These are phyloP conservation scores for Microdochium bolleyi DNA, from an alignment of 2,329 filamentous ascomycete genomes.

Conservation along the genomic window DNA sequence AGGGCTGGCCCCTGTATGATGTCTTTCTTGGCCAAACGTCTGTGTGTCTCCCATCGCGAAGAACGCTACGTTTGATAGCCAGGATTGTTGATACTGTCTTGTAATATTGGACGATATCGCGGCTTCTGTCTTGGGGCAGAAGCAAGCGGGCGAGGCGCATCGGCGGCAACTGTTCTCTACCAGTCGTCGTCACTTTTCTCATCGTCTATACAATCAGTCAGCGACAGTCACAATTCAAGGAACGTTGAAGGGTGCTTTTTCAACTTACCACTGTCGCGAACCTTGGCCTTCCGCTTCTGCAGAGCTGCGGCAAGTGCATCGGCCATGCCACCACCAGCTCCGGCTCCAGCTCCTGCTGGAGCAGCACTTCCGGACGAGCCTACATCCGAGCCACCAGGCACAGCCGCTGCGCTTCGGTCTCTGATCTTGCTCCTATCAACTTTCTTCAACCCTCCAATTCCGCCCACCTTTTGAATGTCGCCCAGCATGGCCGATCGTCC, in stretches of 20 bases:
- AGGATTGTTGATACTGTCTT: not conserved
- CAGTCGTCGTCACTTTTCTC: conserved; percentile 72
- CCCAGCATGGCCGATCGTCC: conserved; percentile 56
- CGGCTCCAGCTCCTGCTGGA: conserved; percentile 39
- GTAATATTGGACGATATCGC: not conserved
- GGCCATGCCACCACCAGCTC: conserved; percentile 61
- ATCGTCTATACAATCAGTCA: conserved; percentile 49
- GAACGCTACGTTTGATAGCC: no score
- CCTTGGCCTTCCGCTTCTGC: conserved; percentile 84
- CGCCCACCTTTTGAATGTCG: conserved; percentile 64
- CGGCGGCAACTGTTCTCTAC: conserved; percentile 27
- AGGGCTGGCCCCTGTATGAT: no score
- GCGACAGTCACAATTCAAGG: conserved; percentile 4
- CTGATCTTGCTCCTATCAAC: conserved; percentile 63
- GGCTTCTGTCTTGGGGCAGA: not conserved
- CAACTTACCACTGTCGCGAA: conserved; percentile 85
- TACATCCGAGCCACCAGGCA: conserved; percentile 18
- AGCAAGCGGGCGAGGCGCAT: not conserved
- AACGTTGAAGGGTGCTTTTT: conserved; percentile 3
- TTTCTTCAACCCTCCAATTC: conserved; percentile 64
- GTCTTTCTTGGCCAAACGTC: no score
- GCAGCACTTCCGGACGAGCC: conserved; percentile 25
- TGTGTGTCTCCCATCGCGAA: no score
- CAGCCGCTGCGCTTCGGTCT: conserved; percentile 59
- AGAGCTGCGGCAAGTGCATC: conserved; percentile 73